Evolutionary conservation across 345 rosid species (phyloP), one percentile per base, ranked within the genome.

Genomic region (Anastatica hierochuntica): DNA sequence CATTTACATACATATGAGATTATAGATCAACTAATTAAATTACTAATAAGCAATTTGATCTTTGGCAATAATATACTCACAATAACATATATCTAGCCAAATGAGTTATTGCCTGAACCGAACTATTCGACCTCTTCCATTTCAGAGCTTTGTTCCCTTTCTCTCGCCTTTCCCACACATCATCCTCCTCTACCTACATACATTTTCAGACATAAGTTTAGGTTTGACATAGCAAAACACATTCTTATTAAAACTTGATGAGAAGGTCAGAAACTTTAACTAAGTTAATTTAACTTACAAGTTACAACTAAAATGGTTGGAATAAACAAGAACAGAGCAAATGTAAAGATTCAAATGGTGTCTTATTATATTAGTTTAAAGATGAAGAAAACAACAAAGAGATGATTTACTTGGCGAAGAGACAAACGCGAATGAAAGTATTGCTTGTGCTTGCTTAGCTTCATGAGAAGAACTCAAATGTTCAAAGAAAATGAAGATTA

Each of bases 151-250:
- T 74, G 72, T 70, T 66, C 36, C 75, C 54, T 76, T 80, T 74
- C 73, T 83, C 75, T 75, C 69, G 66, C 72, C 88, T 81, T 88
- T 90, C 69, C 68, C 78, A 78, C 73, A 80, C 73, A 65, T 79
- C 94, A 82, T 88, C 90, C 82, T 83, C 88, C 62, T 87, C 80
- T 74, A 85, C 83, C 96, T 87, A 62, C 76, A 77, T 45, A 69
- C 51, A 38, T 64, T 47, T 66, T 56, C 6, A 19, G 21, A 67
- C 43, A 17, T 8, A 45, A 7, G 18, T 5, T 27, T 17, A 11
- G 52, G 4, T 17, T 17, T n/a, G n/a, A n/a, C n/a, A n/a, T n/a
- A n/a, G n/a, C n/a, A n/a, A n/a, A n/a, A n/a, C n/a, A n/a, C n/a
- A n/a, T n/a, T n/a, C n/a, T n/a, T n/a, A n/a, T n/a, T n/a, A n/a